Percentiles rank a stretch among this genome's conserved stretches.
These are phyloP conservation scores for Baudoinia panamericana DNA, from an alignment of 495 filamentous ascomycete species.

Conservation along the genomic window DNA sequence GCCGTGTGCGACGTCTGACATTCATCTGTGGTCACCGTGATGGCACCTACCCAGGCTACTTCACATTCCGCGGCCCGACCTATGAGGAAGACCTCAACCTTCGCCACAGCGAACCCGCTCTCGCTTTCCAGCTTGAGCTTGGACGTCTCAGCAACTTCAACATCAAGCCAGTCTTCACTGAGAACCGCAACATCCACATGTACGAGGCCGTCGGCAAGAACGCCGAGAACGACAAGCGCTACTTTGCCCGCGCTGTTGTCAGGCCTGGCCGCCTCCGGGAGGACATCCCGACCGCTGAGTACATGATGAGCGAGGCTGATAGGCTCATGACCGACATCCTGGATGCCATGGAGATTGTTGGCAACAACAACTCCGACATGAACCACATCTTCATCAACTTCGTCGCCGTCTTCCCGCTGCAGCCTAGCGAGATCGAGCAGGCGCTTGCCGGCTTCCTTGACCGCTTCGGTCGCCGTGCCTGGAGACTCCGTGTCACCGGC, in stretches of 20 bases:
- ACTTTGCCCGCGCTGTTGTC: constrained; percentile 92
- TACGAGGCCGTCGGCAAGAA: constrained; percentile 94
- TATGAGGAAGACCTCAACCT: constrained; percentile 89
- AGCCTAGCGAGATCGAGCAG: constrained; percentile 82
- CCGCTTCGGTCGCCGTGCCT: constrained; percentile 85
- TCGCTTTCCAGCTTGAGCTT: constrained; percentile 96
- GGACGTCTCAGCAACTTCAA: constrained; percentile 89
- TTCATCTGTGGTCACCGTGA: constrained; percentile 94
- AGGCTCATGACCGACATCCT: constrained; percentile 94
- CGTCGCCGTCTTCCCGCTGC: constrained; percentile 81
- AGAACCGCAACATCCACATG: constrained; percentile 97
- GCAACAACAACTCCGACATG: constrained; percentile 96
- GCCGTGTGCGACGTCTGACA: constrained; percentile 74
- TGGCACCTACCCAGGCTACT: constrained; percentile 92
- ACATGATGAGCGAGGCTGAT: constrained; percentile 94
- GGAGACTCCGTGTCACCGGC: constrained; percentile 92
- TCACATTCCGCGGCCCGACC: constrained; percentile 84
- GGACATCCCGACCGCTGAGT: constrained; percentile 93
- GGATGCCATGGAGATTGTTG: constrained; percentile 93
- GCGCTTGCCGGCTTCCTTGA: constrained; percentile 91
- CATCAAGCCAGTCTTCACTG: constrained; percentile 95
- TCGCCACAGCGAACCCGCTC: constrained; percentile 88
- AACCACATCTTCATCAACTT: constrained; percentile 99
- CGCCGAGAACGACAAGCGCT: constrained; percentile 88
- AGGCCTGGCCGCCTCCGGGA: constrained; percentile 85